phyloP scores from a whole-genome alignment of 768 basidiomycete species.

The Phlebiopsis gigantea region DNA sequence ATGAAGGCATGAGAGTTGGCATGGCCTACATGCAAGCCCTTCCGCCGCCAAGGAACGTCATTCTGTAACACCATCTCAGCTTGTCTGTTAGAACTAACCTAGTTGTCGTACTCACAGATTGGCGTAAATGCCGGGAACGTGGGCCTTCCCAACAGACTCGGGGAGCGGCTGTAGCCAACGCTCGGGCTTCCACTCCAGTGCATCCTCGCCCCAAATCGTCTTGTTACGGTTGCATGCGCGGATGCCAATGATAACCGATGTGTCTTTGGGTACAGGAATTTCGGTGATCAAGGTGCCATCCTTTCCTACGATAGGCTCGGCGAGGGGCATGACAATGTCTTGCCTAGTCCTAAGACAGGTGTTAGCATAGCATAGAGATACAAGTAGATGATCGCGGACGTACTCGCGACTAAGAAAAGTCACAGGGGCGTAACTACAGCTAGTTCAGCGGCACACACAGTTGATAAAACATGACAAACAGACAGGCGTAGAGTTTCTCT shows the following conservation, averaged over 20 bases:
- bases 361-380: not conserved
- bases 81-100: not conserved
- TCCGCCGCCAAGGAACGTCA: constrained; percentile 4
- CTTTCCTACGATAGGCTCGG: constrained; percentile 37
- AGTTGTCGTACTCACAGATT: constrained; percentile 11
- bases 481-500: constrained; percentile 11
- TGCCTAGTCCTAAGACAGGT: constrained; percentile 28
- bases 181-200: constrained; percentile 57
- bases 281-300: constrained; percentile 34
- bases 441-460: not conserved
- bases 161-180: constrained; percentile 46
- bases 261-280: constrained; percentile 45
- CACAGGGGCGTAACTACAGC: constrained; percentile 40
- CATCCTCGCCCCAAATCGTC: constrained; percentile 55
- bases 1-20: not conserved
- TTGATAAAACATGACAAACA: not conserved
- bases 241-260: constrained; percentile 38
- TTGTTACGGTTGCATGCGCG: constrained; percentile 42
- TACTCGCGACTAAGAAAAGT: constrained; percentile 26
- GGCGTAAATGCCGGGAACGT: constrained; percentile 19
- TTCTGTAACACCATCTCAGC: not conserved
- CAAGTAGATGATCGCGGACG: not conserved
- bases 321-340: constrained; percentile 57
- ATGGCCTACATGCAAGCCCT: constrained; percentile 1
- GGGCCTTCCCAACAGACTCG: constrained; percentile 12